phyloP scores from a whole-genome alignment of 768 basidiomycete species.

The Gyrodon lividus region DNA sequence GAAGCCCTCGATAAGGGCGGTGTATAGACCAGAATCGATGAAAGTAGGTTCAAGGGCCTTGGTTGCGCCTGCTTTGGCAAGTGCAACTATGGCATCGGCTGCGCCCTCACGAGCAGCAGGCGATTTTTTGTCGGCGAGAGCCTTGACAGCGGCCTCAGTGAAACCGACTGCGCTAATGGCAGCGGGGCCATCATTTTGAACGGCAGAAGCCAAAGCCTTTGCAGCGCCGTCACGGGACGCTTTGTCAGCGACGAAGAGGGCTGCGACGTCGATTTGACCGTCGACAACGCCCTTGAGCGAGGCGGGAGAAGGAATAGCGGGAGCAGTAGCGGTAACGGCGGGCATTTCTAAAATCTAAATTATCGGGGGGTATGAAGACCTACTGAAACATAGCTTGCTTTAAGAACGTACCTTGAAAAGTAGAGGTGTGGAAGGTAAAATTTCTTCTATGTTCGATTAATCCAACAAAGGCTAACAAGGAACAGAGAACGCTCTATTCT shows the following conservation, averaged over 20 bases:
- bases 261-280: slow-evolving; percentile 66
- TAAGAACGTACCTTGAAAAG: slow-evolving; percentile 42
- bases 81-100: slow-evolving; percentile 61
- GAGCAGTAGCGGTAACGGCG: slow-evolving; percentile 66
- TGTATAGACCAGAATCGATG: slow-evolving; percentile 82
- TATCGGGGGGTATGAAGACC: slow-evolving; percentile 1
- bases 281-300: slow-evolving; percentile 71
- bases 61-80: slow-evolving; percentile 69
- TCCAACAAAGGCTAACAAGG: slow-evolving; percentile 53
- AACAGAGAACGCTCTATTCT: slow-evolving; percentile 70
- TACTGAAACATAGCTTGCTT: neutral
- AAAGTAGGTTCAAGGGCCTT: slow-evolving; percentile 88
- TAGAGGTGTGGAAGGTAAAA: slow-evolving; percentile 34
- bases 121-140: slow-evolving; percentile 93
- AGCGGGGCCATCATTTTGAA: slow-evolving; percentile 82
- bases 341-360: slow-evolving; percentile 70
- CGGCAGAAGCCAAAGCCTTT: slow-evolving; percentile 64
- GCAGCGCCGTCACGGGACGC: slow-evolving; percentile 72
- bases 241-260: slow-evolving; percentile 87
- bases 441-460: slow-evolving; percentile 36
- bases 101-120: slow-evolving; percentile 90
- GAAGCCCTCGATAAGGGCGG: slow-evolving; percentile 84
- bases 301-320: slow-evolving; percentile 58
- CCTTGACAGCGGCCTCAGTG: slow-evolving; percentile 73
- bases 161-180: slow-evolving; percentile 71